These are phyloP conservation scores for Phylloporus sp. DNA, from an alignment of 768 basidiomycete species.

Conservation along the genomic window DNA sequence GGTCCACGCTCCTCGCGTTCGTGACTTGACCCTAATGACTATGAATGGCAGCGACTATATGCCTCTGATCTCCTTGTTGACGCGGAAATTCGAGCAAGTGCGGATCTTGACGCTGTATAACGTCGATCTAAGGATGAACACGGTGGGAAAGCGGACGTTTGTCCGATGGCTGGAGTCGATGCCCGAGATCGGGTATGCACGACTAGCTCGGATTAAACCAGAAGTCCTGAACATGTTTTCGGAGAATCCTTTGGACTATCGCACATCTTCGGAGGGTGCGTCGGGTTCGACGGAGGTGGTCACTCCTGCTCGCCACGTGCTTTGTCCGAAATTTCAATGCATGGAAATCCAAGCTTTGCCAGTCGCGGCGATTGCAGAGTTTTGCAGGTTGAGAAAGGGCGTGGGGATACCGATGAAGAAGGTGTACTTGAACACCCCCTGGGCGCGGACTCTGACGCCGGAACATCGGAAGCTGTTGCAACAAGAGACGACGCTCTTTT, in stretches of 20 bases:
- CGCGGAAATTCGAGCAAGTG: conserved; percentile 47
- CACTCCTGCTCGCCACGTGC: conserved; percentile 14
- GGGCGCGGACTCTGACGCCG: conserved; percentile 16
- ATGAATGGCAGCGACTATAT: conserved; percentile 48
- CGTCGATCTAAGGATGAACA: conserved; percentile 33
- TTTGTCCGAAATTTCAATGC: conserved; percentile 43
- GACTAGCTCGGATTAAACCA: conserved; percentile 41
- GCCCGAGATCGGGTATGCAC: conserved; percentile 48
- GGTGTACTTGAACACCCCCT: conserved; percentile 42
- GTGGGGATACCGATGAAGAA: conserved; percentile 45
- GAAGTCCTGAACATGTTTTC: conserved; percentile 47
- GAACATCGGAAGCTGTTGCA: conserved; percentile 24
- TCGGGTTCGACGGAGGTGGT: conserved; percentile 2
- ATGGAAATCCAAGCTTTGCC: conserved; percentile 44
- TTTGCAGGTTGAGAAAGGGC: conserved; percentile 33
- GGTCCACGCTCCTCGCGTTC: conserved; percentile 52
- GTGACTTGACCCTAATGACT: conserved; percentile 54
- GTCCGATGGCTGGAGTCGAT: conserved; percentile 54
- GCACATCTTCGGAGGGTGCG: conserved; percentile 4
- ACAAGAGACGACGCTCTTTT: conserved; percentile 27
- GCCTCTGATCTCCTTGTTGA: conserved; percentile 43
- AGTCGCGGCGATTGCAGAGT: conserved; percentile 29
- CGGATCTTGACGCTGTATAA: conserved; percentile 50
- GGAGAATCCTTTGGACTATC: conserved; percentile 32
- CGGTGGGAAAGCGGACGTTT: conserved; percentile 28